Conservation (phyloP, 176 grass and related monocot species). For the bread wheat (Triticum aestivum) region IWGSC_CS_RefSeq_v2.1 NC_057805.1:77547397-77547896, state of each 20-base stretch:
- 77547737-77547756: not conserved
- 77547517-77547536: too few relatives aligned
- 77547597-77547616: too few relatives aligned
- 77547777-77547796: not conserved
- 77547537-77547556: too few relatives aligned
- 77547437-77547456: not conserved
- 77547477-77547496: not conserved
- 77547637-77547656: not conserved
- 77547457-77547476: not conserved
- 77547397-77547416: too few relatives aligned
- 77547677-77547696: not conserved
- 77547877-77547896: not conserved
- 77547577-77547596: too few relatives aligned
- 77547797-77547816: not conserved
- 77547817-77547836: not conserved
- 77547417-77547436: too few relatives aligned
- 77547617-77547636: not conserved
- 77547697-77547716: not conserved
- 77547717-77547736: not conserved
- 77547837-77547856: not conserved
- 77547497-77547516: not conserved
- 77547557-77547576: too few relatives aligned
- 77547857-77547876: not conserved
- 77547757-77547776: not conserved
- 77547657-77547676: not conserved